Evolutionary conservation across 106 monocot species (phyloP).

Genomic region (Dioscorea dumetorum): DNA sequence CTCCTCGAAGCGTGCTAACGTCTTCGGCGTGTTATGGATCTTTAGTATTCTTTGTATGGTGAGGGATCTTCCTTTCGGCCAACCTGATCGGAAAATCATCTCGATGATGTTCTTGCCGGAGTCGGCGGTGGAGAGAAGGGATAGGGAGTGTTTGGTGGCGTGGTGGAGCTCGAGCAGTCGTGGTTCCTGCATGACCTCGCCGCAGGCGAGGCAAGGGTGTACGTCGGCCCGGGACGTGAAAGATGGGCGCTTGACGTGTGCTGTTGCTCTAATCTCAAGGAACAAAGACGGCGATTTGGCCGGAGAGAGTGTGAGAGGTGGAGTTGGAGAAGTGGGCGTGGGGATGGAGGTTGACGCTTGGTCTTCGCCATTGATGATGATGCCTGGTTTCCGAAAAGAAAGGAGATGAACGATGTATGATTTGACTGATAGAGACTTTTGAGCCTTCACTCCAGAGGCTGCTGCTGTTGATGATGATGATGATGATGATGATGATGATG

Average conservation of each 20-base stretch:
- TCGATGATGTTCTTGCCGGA: slow-evolving; percentile 50
- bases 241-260: slow-evolving; percentile 8
- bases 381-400: neutral
- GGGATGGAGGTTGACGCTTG: neutral
- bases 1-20: slow-evolving; percentile 54
- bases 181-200: slow-evolving; percentile 26
- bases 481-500: neutral
- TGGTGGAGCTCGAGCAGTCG: slow-evolving; percentile 45
- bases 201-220: slow-evolving; percentile 39
- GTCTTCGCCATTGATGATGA: neutral
- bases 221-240: slow-evolving; percentile 30
- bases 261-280: neutral
- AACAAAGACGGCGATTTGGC: neutral
- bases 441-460: neutral
- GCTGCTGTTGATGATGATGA: neutral
- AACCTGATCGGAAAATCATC: slow-evolving; percentile 61
- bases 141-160: slow-evolving; percentile 32
- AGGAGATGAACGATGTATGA: neutral
- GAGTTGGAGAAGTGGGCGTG: neutral
- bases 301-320: neutral
- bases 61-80: slow-evolving; percentile 24
- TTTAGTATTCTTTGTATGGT: slow-evolving; percentile 39
- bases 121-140: slow-evolving; percentile 44
- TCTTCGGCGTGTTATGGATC: slow-evolving; percentile 40
- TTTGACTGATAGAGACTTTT: neutral